Base-by-base conservation (phyloP, 1,284 basidiomycete species). In the Schizopora paradoxa region DNA sequence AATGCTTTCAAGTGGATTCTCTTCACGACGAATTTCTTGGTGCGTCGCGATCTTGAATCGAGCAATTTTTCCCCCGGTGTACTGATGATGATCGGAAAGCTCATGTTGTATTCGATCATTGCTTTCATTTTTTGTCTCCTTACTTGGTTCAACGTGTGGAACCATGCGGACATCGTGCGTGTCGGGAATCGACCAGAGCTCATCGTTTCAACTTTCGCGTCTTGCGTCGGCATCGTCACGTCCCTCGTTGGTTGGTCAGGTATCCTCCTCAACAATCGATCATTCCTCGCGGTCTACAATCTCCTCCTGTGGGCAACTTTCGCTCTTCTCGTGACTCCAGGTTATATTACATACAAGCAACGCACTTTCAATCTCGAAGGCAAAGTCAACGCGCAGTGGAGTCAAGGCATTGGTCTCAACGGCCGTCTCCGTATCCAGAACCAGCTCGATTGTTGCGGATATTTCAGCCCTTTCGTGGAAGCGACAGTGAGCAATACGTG, bases 361-460 rank as follows among this genome's bases (percentile, higher is more conserved):
- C 68, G 68, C 41, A 68, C 72, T 1, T 83, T 86, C 69, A 85
- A 86, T 58, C 70, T 87, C 38, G 81, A 85, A 58, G 83, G 80
- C 39, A 86, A 86, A 61, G 63, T 86, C 57, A 85, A 85, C 60
- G 63, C 69, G 13, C 76, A 84, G 59, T 87, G 83, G 83, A 78
- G 75, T 29, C 66, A 75, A 27, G 56, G 63, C 18, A 66, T 86
- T 13, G 77, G 75, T 7, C 59, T 72, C 1, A 53, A 58, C 1
- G 80, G 75, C 3, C 69, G 83, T 14, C 61, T 82, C 22, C 65
- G 73, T 19, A 71, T 86, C 38, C 83, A 86, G 60, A 75, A 83
- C 58, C 69, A 74, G 48, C 70, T 86, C 6, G 54, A 58, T 5
- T 86, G 83, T 66, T 86, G 83, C 51, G 83, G 83, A 8, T 86